These are phyloP conservation scores for Penicillium diatomitis DNA, from an alignment of 495 filamentous ascomycete species.

Conservation along the genomic window DNA sequence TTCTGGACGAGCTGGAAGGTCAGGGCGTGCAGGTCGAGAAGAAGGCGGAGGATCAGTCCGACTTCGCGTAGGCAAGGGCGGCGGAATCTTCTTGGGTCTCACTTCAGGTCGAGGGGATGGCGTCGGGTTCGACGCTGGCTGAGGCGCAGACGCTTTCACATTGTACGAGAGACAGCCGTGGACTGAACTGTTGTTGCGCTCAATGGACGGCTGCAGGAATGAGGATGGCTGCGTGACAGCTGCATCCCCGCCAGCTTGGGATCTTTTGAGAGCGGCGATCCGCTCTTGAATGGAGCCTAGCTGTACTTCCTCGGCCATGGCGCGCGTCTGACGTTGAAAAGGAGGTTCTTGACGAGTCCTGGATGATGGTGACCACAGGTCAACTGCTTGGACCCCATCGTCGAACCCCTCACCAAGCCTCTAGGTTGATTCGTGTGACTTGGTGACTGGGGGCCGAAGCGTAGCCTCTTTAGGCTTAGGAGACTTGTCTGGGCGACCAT, in stretches of 20 bases:
- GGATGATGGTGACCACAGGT: neutral
- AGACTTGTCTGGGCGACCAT: neutral
- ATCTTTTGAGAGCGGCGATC: neutral
- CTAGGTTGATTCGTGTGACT: no score
- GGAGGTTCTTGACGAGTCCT: neutral
- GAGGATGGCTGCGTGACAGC: neutral
- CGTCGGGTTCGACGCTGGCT: neutral
- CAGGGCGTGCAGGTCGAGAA: neutral
- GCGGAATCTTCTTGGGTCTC: neutral
- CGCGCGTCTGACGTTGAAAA: neutral
- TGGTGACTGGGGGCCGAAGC: neutral
- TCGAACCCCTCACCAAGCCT: neutral
- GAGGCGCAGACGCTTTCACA: no score
- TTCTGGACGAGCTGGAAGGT: neutral
- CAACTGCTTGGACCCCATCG: neutral
- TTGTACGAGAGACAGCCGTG: no score
- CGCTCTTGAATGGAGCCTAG: neutral
- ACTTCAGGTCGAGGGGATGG: neutral
- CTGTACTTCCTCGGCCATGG: neutral
- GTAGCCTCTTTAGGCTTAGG: neutral
- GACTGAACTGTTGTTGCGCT: neutral
- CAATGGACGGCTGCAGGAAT: neutral
- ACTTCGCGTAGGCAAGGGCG: neutral
- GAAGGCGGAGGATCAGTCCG: neutral
- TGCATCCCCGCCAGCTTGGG: neutral